Evolutionary conservation across 108 stramenopile species (phyloP).

Genomic region (Parietichytrium sp.): DNA sequence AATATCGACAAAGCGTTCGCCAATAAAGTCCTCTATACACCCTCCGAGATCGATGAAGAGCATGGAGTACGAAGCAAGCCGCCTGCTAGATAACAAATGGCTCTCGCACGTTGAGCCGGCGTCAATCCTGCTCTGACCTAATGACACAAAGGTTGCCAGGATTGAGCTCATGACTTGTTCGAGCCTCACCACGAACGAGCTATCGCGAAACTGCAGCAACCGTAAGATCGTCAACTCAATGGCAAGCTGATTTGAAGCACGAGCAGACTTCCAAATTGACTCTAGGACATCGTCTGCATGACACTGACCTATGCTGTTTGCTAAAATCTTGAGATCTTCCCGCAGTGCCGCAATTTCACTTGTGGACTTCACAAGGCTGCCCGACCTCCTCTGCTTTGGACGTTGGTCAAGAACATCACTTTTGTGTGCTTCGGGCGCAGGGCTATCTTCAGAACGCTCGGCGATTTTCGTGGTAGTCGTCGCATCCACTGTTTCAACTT

Average conservation of each 20-base stretch:
- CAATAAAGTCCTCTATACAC: background rate
- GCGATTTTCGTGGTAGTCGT: too few relatives aligned
- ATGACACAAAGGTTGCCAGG: constrained; percentile 30
- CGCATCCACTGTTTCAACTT: too few relatives aligned
- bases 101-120: background rate
- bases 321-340: background rate
- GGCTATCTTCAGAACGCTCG: background rate
- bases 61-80: constrained; percentile 1
- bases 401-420: too few relatives aligned
- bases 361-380: background rate
- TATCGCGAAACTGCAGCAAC: background rate
- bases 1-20: background rate
- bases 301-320: background rate
- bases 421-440: background rate
- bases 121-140: background rate
- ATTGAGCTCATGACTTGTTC: background rate
- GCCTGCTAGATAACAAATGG: background rate
- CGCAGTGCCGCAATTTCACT: background rate
- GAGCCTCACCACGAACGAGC: background rate
- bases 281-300: constrained; percentile 8
- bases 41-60: background rate
- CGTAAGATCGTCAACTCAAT: background rate
- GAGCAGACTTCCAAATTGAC: background rate
- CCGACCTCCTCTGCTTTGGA: too few relatives aligned
- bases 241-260: constrained; percentile 12